Conservation (phyloP, 495 filamentous ascomycete genomes). For the Penicillium argentinense region DNA sequence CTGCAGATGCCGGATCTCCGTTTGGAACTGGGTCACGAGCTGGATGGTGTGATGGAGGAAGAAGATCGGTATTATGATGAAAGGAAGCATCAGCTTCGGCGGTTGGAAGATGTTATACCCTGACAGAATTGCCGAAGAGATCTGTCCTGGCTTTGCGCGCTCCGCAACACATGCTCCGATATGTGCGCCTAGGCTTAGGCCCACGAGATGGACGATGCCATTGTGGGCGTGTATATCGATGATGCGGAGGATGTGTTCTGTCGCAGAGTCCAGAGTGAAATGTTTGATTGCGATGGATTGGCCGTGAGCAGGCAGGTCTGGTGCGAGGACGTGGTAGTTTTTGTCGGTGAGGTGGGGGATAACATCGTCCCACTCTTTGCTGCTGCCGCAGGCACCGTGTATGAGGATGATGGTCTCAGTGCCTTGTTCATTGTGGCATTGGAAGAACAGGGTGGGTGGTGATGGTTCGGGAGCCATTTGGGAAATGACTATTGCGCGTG, state of each 20-base stretch:
- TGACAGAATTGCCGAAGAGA: slow-evolving; percentile 3
- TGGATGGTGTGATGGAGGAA: not conserved
- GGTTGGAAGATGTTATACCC: slow-evolving; percentile 10
- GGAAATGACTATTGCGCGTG: no score
- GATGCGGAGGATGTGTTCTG: not conserved
- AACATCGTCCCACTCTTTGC: slow-evolving; percentile 14
- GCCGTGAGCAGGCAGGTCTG: slow-evolving; percentile 21
- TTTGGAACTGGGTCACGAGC: not conserved
- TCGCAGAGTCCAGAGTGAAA: slow-evolving; percentile 11
- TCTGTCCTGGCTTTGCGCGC: not conserved
- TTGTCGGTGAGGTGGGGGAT: slow-evolving; percentile 7
- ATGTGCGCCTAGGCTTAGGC: slow-evolving; percentile 16
- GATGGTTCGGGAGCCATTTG: not conserved
- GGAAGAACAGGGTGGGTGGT: slow-evolving; percentile 1
- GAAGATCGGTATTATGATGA: not conserved
- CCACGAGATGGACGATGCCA: slow-evolving; percentile 11
- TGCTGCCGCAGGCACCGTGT: slow-evolving; percentile 14
- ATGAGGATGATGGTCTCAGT: slow-evolving; percentile 15
- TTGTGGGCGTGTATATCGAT: slow-evolving; percentile 10
- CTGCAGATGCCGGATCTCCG: slow-evolving; percentile 1
- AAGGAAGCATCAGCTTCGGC: not conserved
- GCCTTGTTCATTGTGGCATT: slow-evolving; percentile 7
- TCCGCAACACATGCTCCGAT: slow-evolving; percentile 10
- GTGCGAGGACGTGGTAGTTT: slow-evolving; percentile 16
- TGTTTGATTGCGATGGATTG: slow-evolving; percentile 9